Base-by-base conservation (phyloP, 495 filamentous ascomycete species). In the Daldinia caldariorum region DNA sequence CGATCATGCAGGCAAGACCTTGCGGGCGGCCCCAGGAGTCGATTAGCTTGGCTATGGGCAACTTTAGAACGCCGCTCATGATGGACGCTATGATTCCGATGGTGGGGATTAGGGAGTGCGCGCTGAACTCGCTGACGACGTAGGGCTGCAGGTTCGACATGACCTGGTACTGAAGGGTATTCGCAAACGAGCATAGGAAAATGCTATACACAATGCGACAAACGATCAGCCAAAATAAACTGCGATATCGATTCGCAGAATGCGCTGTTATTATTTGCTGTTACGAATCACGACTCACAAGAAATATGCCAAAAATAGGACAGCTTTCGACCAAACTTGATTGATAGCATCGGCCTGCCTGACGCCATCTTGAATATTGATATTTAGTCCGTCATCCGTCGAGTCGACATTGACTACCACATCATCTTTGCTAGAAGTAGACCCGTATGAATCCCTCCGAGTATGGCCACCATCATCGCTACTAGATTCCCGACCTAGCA, bases 21-120 rank as follows among this genome's bases (percentile, higher is more conserved):
- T 69, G 85, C 61, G 74, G 87, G 73, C 83, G 83, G 60, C 88
- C 89, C 83, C 86, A 91, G 26, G 89, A 78, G 70, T 92, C 88
- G 67, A 91, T 77, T 53, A 91, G 78, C 75, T 91, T 90, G 49
- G 88, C 89, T 14, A 90, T 76, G 0, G 89, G 83, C 32, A 91
- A 79, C 61, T 87, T 89, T 45, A 82, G 76, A 18, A 90, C 80
- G 61, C 89, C 90, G 61, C 85, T 89, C 61, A 92, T 85, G 67
- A 92, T 76, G 41, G 68, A 78, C 45, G 83, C 81, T 63, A 88
- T 75, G 69, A 88, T 79, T 38, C 66, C 67, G 81, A 80, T 83
- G 54, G 82, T 79, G 16, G 82, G 78, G 14, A 82, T 81, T 7
- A 86, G 70, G 18, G 83, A 85, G 69, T 87, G 84, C n/a, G 67